Percentiles rank a stretch among this genome's conserved stretches.
phyloP scores from a whole-genome alignment of 2,329 filamentous ascomycete species.

The Apiospora kogelbergensis region DNA sequence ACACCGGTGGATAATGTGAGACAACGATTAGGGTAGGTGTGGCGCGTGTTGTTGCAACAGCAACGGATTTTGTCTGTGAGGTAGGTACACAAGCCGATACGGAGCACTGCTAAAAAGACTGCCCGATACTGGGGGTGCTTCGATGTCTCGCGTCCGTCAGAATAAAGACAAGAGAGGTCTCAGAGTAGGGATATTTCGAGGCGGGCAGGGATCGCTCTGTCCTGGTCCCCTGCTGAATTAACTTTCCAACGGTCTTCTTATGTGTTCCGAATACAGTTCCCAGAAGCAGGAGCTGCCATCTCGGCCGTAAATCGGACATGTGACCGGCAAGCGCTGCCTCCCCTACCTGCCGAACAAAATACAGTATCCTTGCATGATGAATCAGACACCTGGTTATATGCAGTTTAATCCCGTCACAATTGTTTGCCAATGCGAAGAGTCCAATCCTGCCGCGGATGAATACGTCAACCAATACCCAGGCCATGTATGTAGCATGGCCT shows the following conservation, averaged over 20 bases:
- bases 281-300: constrained; percentile 7
- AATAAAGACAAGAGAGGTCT: not conserved
- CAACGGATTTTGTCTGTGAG: not conserved
- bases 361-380: not conserved
- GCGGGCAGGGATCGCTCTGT: not conserved
- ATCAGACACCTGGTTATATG: not conserved
- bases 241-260: not conserved
- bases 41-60: not conserved
- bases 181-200: not conserved
- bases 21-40: not conserved
- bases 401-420: not conserved
- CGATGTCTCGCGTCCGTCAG: not conserved
- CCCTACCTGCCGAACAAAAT: not conserved
- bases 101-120: not conserved
- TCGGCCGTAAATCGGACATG: constrained; percentile 15
- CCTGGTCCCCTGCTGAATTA: not conserved
- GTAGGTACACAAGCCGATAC: not conserved
- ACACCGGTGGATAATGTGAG: not conserved
- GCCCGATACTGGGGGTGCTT: not conserved
- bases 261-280: not conserved
- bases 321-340: constrained; percentile 7
- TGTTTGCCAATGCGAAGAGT: not conserved
- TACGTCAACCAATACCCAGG: not conserved
- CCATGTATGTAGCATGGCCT: not conserved
- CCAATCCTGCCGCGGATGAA: not conserved